Conservation (phyloP, 345 rosid species). For the Nasturtium officinale region DNA sequence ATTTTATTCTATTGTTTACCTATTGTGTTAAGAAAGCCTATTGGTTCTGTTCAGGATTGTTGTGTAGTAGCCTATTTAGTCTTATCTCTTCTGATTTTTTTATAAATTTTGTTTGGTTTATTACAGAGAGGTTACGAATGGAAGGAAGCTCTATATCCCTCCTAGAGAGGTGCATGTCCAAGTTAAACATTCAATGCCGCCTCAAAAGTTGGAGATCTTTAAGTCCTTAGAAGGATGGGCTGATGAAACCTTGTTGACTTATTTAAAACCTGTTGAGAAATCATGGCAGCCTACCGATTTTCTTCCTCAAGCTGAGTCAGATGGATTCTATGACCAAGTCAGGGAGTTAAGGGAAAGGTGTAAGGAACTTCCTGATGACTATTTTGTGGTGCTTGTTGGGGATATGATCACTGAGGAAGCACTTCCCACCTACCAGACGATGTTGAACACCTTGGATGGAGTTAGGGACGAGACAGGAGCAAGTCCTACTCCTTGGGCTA, state of each 20-base stretch:
- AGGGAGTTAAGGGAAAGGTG: slow-evolving; percentile 65
- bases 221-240: slow-evolving; percentile 74
- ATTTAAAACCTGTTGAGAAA: slow-evolving; percentile 67
- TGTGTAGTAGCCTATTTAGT: slow-evolving; percentile 8
- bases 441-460: slow-evolving; percentile 73
- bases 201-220: slow-evolving; percentile 47
- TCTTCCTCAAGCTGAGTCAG: slow-evolving; percentile 53
- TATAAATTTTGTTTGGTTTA: neutral
- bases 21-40: neutral
- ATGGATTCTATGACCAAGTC: slow-evolving; percentile 66
- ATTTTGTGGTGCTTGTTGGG: slow-evolving; percentile 69
- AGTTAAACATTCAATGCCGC: slow-evolving; percentile 70
- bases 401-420: slow-evolving; percentile 83
- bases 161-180: slow-evolving; percentile 71
- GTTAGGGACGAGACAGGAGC: slow-evolving; percentile 76
- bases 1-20: neutral
- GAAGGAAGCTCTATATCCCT: slow-evolving; percentile 58
- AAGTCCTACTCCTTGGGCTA: slow-evolving; percentile 67
- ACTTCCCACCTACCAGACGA: slow-evolving; percentile 76
- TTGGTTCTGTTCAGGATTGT: slow-evolving; percentile 5
- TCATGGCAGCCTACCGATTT: slow-evolving; percentile 73
- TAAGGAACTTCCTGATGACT: slow-evolving; percentile 64
- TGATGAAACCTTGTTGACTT: slow-evolving; percentile 54
- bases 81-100: neutral
- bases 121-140: slow-evolving; percentile 59